A percentile compares a stretch with the other conserved stretches of the same genome.
Evolutionary conservation across 257 asterid genomes (phyloP).

Genomic region (Sherardia arvensis): DNA sequence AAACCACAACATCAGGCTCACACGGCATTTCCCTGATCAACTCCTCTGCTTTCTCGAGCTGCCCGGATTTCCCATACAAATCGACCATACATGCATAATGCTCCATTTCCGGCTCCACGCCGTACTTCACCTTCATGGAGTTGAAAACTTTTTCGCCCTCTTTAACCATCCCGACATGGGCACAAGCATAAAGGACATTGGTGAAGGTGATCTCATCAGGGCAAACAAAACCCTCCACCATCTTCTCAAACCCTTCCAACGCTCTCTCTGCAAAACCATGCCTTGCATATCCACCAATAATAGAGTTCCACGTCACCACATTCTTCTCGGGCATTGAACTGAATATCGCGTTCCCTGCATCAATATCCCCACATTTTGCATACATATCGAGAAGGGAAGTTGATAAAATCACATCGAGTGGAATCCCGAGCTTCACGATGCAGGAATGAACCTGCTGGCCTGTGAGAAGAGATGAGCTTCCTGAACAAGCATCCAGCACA

Average conservation of each 20-base stretch:
- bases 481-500: slow-evolving; percentile 57
- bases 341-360: slow-evolving; percentile 37
- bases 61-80: slow-evolving; percentile 60
- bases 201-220: slow-evolving; percentile 62
- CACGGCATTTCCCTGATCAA: slow-evolving; percentile 54
- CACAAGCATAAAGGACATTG: slow-evolving; percentile 64
- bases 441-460: slow-evolving; percentile 55
- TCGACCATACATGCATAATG: slow-evolving; percentile 86
- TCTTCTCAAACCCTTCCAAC: slow-evolving; percentile 43
- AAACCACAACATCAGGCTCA: slow-evolving; percentile 63
- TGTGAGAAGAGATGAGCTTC: slow-evolving; percentile 52
- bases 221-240: slow-evolving; percentile 26
- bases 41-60: slow-evolving; percentile 52
- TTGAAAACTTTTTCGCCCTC: slow-evolving; percentile 55
- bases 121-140: slow-evolving; percentile 34
- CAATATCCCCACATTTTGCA: slow-evolving; percentile 64
- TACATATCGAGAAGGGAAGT: slow-evolving; percentile 74
- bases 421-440: slow-evolving; percentile 42
- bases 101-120: slow-evolving; percentile 41
- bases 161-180: slow-evolving; percentile 63
- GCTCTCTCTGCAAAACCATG: slow-evolving; percentile 57
- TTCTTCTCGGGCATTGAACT: slow-evolving; percentile 37
- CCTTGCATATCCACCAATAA: slow-evolving; percentile 64
- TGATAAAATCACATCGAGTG: slow-evolving; percentile 44
- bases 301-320: slow-evolving; percentile 65